A percentile compares a stretch with the other conserved stretches of the same genome.
These are phyloP conservation scores for Sisymbrium irio DNA, from an alignment of 345 rosid genomes.

Conservation along the genomic window DNA sequence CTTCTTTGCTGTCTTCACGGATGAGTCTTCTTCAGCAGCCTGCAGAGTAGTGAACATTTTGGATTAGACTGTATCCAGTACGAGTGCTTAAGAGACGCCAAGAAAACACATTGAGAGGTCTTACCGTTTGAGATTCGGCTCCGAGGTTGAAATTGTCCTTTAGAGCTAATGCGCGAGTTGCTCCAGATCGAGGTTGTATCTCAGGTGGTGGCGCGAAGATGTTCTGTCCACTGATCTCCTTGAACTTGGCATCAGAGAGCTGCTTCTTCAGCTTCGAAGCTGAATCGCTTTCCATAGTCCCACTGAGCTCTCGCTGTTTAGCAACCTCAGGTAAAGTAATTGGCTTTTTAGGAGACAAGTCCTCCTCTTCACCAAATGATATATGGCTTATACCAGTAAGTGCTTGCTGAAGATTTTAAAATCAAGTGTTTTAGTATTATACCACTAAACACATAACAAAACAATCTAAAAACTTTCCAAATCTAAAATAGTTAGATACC, in stretches of 20 bases:
- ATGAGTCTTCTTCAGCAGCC: conserved; percentile 55
- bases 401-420: conserved; percentile 51
- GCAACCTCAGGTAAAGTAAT: conserved; percentile 72
- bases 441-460: background rate
- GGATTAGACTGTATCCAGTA: background rate
- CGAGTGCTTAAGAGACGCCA: background rate
- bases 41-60: conserved; percentile 10
- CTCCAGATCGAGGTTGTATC: conserved; percentile 71
- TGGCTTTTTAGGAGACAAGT: conserved; percentile 72
- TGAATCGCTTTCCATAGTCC: conserved; percentile 63
- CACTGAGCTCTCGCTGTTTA: conserved; percentile 94
- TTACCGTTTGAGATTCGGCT: conserved; percentile 35
- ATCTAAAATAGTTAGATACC: conserved; percentile 33
- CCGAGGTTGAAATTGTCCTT: conserved; percentile 76
- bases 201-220: conserved; percentile 98
- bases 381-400: conserved; percentile 89
- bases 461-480: background rate
- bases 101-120: background rate
- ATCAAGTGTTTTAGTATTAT: background rate
- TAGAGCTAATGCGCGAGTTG: conserved; percentile 61
- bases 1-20: conserved; percentile 82
- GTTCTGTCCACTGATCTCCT: conserved; percentile 91
- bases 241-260: conserved; percentile 79
- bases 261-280: conserved; percentile 70
- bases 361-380: conserved; percentile 84